These are phyloP conservation scores for Grosmannia clavigera DNA, from an alignment of 2,329 filamentous ascomycete species.

Conservation along the genomic window DNA sequence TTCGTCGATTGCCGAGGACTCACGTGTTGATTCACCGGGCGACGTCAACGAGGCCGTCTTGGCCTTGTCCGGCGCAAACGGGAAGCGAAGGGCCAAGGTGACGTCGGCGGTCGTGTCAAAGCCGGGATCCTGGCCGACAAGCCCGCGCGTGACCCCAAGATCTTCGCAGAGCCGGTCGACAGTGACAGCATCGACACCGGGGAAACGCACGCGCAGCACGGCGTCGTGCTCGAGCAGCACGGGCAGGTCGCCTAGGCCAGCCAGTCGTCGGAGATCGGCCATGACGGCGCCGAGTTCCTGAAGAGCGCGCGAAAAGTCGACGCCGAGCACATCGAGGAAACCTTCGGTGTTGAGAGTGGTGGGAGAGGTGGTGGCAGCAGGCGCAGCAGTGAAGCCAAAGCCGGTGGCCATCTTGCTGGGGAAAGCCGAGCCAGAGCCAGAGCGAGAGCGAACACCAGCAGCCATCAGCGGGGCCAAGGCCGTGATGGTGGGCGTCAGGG, in stretches of 20 bases:
- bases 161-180: constrained; percentile 79
- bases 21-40: constrained; percentile 32
- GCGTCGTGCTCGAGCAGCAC: constrained; percentile 54
- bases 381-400: background rate
- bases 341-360: constrained; percentile 68
- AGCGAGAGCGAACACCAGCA: background rate
- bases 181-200: constrained; percentile 73
- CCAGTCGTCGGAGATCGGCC: constrained; percentile 68
- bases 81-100: constrained; percentile 68
- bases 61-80: constrained; percentile 55
- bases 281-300: constrained; percentile 72
- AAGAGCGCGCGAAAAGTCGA: constrained; percentile 77
- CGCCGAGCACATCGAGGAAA: constrained; percentile 71
- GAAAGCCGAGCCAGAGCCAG: background rate
- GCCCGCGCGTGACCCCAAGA: constrained; percentile 67
- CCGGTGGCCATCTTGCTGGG: background rate
- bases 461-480: constrained; percentile 58
- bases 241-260: constrained; percentile 70
- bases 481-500: constrained; percentile 78
- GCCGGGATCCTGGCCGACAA: constrained; percentile 63
- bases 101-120: constrained; percentile 58
- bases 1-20: constrained; percentile 22
- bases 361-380: constrained; percentile 29
- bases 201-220: constrained; percentile 71
- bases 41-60: constrained; percentile 23